A percentile compares a stretch with the other conserved stretches of the same genome.
Evolutionary conservation across 371 early-diverging fungal genomes (phyloP).

Genomic region (Mucor velutinosus): DNA sequence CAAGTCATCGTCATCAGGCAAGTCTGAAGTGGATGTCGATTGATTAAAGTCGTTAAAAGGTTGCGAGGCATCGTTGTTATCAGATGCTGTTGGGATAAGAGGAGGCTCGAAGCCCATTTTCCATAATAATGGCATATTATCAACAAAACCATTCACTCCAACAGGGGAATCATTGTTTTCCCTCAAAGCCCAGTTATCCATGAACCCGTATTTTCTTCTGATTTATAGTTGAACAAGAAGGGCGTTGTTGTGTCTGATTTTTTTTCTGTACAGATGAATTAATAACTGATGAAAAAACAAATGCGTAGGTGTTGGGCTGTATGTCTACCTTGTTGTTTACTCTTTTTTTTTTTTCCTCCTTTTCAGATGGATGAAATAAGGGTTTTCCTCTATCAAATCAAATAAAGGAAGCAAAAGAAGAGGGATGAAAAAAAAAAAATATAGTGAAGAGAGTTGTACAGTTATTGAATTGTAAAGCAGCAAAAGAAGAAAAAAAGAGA

Average conservation of each 20-base stretch:
- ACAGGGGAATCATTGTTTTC: conserved; percentile 30
- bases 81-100: conserved; percentile 14
- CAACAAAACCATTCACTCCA: conserved; percentile 28
- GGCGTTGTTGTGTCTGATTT: neutral
- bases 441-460: neutral
- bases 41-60: conserved; percentile 32
- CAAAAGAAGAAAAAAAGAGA: neutral
- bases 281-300: neutral
- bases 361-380: neutral
- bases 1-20: conserved; percentile 36
- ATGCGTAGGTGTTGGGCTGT: neutral
- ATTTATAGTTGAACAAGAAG: neutral
- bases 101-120: conserved; percentile 28
- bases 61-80: conserved; percentile 16
- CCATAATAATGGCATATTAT: conserved; percentile 30
- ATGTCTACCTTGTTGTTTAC: neutral
- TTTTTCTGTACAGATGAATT: neutral
- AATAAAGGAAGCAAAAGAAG: neutral
- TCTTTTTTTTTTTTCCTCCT: neutral
- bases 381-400: neutral
- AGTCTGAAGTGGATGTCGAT: conserved; percentile 34
- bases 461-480: neutral
- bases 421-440: neutral
- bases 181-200: conserved; percentile 33
- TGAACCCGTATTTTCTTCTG: neutral